phyloP scores from a whole-genome alignment of 169 alveolate species.

The Plasmodium fragile region DNA sequence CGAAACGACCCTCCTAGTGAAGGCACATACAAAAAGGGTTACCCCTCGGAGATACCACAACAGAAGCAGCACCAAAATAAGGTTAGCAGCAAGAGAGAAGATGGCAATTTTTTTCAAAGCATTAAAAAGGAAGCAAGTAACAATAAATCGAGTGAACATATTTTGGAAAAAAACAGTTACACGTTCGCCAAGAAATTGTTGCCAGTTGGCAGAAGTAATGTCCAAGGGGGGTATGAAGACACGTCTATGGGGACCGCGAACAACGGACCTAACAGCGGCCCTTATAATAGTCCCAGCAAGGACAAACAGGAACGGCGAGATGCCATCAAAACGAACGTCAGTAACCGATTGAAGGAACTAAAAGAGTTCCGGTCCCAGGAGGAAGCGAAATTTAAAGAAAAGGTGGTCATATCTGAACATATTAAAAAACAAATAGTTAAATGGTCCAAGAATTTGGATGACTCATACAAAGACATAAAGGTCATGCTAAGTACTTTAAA shows the following conservation, averaged over 20 bases:
- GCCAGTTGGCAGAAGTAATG: not conserved
- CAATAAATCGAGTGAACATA: not conserved
- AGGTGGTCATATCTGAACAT: conserved; percentile 48
- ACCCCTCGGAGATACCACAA: not conserved
- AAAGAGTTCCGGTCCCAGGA: conserved; percentile 54
- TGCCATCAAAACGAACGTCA: conserved; percentile 8
- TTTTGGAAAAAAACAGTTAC: not conserved
- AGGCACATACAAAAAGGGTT: conserved; percentile 7
- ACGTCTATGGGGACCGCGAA: not conserved
- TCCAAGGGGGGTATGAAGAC: not conserved
- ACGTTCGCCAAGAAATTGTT: not conserved
- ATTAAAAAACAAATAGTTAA: conserved; percentile 77
- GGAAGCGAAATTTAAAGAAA: conserved; percentile 58
- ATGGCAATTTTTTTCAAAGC: conserved; percentile 5
- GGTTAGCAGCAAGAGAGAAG: not conserved
- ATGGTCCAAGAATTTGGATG: conserved; percentile 85
- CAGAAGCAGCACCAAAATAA: not conserved
- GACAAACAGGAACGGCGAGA: conserved; percentile 22
- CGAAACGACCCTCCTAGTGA: not conserved
- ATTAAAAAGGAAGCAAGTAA: not conserved
- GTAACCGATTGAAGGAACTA: conserved; percentile 43
- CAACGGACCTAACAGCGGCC: not conserved
- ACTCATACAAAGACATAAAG: conserved; percentile 86
- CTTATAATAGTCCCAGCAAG: not conserved
- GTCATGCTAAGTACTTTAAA: conserved; percentile 88